Conservation (phyloP, 1,284 basidiomycete genomes). For the Vanrija humicola region DNA sequence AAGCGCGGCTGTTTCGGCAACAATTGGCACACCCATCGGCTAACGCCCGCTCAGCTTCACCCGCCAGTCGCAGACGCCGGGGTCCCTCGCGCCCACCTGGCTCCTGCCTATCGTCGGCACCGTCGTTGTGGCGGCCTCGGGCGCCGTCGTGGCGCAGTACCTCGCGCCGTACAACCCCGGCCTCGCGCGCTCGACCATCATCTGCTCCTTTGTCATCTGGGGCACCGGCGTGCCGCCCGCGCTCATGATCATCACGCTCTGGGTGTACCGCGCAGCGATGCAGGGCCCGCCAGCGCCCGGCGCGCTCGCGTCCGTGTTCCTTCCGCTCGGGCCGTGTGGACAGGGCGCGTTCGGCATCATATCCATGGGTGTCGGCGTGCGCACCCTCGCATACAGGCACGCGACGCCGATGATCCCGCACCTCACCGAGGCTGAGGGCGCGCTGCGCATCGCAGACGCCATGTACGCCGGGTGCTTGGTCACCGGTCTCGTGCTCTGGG, state of each 20-base stretch:
- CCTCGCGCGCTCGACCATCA: constrained; percentile 58
- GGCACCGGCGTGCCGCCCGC: constrained; percentile 53
- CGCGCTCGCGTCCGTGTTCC: constrained; percentile 60
- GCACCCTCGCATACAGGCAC: constrained; percentile 50
- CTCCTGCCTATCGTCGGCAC: constrained; percentile 68
- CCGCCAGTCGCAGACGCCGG: constrained; percentile 58
- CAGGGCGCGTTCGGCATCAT: constrained; percentile 61
- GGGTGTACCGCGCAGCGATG: constrained; percentile 52
- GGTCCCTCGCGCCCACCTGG: constrained; percentile 61
- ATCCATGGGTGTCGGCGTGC: constrained; percentile 53
- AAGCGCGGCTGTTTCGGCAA: no score
- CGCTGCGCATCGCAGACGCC: constrained; percentile 42
- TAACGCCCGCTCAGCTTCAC: constrained; percentile 55
- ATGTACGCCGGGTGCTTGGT: constrained; percentile 46
- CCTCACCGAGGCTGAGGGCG: constrained; percentile 39
- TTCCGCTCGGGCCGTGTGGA: constrained; percentile 57
- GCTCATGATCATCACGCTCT: constrained; percentile 59
- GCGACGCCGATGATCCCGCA: constrained; percentile 22
- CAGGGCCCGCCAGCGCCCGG: constrained; percentile 50
- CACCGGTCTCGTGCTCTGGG: constrained; percentile 50
- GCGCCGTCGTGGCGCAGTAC: constrained; percentile 58
- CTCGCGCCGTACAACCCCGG: constrained; percentile 52
- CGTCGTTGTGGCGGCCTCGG: constrained; percentile 64
- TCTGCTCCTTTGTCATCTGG: constrained; percentile 51
- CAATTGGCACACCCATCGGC: not conserved